Percentiles rank a stretch among this genome's conserved stretches.
phyloP scores from a whole-genome alignment of 768 basidiomycete species.

The Fomitopsis pulvina region DNA sequence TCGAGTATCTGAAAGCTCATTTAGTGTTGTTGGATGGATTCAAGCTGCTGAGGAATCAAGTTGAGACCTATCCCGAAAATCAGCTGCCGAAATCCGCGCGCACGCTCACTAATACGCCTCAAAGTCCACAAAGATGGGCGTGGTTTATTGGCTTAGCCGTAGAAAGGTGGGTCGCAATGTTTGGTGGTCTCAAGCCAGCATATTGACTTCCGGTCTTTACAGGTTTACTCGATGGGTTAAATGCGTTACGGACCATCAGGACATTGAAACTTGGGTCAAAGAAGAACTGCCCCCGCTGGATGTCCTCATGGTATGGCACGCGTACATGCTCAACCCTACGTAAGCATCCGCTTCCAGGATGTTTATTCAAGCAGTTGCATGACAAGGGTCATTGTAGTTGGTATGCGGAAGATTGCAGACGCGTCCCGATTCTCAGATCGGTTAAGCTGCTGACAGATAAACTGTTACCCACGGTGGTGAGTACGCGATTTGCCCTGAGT shows the following conservation, averaged over 20 bases:
- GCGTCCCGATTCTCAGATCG: slow-evolving; percentile 4
- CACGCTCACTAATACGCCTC: slow-evolving; percentile 21
- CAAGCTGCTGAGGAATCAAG: slow-evolving; percentile 20
- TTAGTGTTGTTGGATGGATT: slow-evolving; percentile 29
- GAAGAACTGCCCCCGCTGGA: slow-evolving; percentile 29
- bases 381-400: slow-evolving; percentile 4
- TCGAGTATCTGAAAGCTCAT: slow-evolving; percentile 28
- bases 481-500: neutral
- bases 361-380: neutral
- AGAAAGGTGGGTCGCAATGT: slow-evolving; percentile 26
- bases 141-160: slow-evolving; percentile 36
- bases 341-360: slow-evolving; percentile 11
- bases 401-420: slow-evolving; percentile 20
- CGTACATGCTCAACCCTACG: slow-evolving; percentile 33
- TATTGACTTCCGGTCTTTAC: neutral
- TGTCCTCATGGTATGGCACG: slow-evolving; percentile 39
- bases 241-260: slow-evolving; percentile 14
- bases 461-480: slow-evolving; percentile 7
- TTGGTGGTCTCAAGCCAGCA: neutral
- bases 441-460: slow-evolving; percentile 5
- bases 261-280: slow-evolving; percentile 21
- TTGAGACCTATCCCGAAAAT: slow-evolving; percentile 24
- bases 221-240: slow-evolving; percentile 32
- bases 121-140: slow-evolving; percentile 26
- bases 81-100: slow-evolving; percentile 21